Conservation (phyloP, 305 asterid genomes). For the Fraxinus greggii region DNA sequence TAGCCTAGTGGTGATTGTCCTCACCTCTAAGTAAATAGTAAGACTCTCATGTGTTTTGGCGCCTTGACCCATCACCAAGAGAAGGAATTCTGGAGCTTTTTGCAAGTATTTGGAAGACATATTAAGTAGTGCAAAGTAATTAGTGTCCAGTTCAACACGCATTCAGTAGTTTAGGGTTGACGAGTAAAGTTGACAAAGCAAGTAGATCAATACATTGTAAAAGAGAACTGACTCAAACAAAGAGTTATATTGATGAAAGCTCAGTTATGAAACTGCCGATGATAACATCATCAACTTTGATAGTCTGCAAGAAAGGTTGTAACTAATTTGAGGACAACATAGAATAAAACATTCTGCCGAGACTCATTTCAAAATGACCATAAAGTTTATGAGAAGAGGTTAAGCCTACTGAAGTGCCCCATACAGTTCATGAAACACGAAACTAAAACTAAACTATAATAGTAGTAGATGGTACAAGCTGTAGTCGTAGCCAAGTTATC, state of each 20-base stretch:
- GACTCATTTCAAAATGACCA: slow-evolving; percentile 7
- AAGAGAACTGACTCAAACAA: neutral
- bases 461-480: neutral
- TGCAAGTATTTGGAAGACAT: neutral
- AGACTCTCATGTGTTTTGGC: neutral
- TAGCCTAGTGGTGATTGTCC: neutral
- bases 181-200: neutral
- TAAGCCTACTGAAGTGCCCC: neutral
- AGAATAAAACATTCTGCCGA: neutral
- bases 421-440: neutral
- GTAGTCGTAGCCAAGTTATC: slow-evolving; percentile 3
- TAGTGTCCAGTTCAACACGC: neutral
- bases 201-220: neutral
- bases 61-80: neutral
- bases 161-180: neutral
- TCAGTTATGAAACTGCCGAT: neutral
- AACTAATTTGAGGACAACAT: neutral
- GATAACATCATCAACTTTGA: neutral
- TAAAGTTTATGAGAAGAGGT: neutral
- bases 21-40: neutral
- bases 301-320: neutral
- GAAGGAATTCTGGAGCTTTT: neutral
- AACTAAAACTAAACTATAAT: neutral
- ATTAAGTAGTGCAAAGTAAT: neutral
- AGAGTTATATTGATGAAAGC: neutral